Evolutionary conservation across 345 rosid species (phyloP).

Genomic region (Bruguiera parviflora): DNA sequence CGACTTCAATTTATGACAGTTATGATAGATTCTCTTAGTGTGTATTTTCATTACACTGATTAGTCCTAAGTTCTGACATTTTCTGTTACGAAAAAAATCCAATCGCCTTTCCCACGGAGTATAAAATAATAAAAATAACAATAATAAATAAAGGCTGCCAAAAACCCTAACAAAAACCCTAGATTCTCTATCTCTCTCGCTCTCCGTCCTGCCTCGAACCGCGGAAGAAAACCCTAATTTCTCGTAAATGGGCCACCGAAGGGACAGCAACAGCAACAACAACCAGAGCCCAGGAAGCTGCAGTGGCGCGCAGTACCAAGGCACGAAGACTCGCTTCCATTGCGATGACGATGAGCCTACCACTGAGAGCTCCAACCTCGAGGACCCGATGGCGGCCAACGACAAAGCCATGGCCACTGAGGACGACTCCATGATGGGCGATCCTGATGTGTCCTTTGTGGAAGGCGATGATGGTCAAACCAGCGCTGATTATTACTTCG

Average conservation of each 20-base stretch:
- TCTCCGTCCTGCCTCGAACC: neutral
- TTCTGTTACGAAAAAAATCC: no score
- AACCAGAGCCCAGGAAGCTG: slow-evolving; percentile 22
- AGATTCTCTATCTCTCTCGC: no score
- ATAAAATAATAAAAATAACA: no score
- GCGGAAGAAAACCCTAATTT: slow-evolving; percentile 9
- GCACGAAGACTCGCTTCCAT: slow-evolving; percentile 49
- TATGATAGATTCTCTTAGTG: no score
- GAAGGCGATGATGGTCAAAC: slow-evolving; percentile 60
- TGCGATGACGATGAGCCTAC: slow-evolving; percentile 45
- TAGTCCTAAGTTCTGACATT: no score
- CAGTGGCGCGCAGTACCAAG: slow-evolving; percentile 11
- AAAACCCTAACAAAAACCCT: no score
- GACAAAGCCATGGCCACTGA: slow-evolving; percentile 31
- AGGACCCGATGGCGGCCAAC: slow-evolving; percentile 24
- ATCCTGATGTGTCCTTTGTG: slow-evolving; percentile 35
- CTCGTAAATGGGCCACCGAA: slow-evolving; percentile 47
- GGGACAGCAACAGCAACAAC: slow-evolving; percentile 31
- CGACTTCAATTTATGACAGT: no score
- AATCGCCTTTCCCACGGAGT: no score
- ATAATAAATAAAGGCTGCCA: no score
- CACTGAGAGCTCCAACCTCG: slow-evolving; percentile 38
- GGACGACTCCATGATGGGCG: slow-evolving; percentile 50
- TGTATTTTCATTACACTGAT: no score
- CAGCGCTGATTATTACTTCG: slow-evolving; percentile 98